phyloP scores from a whole-genome alignment of 371 early-diverging fungal genomes.

The Haplosporangium sp. region DNA sequence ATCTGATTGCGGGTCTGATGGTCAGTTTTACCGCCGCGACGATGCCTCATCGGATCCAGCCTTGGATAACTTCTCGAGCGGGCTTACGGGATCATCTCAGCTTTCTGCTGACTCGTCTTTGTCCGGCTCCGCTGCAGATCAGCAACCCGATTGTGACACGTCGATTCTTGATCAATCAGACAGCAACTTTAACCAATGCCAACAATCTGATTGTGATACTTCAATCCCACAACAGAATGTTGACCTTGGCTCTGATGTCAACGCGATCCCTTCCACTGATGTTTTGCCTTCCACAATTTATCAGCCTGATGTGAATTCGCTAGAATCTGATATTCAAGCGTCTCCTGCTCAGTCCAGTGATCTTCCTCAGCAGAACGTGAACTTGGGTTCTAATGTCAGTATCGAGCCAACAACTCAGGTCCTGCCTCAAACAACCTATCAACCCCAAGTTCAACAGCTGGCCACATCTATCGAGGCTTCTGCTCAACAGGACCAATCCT shows the following conservation, averaged over 20 bases:
- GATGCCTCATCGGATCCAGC: not conserved
- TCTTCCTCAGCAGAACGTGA: conserved; percentile 31
- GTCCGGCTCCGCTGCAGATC: too few relatives aligned
- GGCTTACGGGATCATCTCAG: too few relatives aligned
- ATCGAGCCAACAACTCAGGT: conserved; percentile 46
- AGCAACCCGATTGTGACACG: too few relatives aligned
- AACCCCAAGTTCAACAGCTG: conserved; percentile 31
- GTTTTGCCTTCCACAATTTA: conserved; percentile 33
- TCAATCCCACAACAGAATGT: conserved; percentile 21
- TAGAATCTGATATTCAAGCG: conserved; percentile 32
- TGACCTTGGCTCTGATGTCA: conserved; percentile 27
- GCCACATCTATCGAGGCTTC: conserved; percentile 27
- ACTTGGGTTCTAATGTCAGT: conserved; percentile 24
- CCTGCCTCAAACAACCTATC: conserved; percentile 40
- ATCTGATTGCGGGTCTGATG: not conserved
- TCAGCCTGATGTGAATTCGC: conserved; percentile 28
- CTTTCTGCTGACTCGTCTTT: too few relatives aligned
- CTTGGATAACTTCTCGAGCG: too few relatives aligned
- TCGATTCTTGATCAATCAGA: not conserved
- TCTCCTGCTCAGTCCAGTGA: conserved; percentile 7
- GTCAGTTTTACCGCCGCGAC: not conserved
- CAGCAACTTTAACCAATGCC: too few relatives aligned
- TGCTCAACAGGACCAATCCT: conserved; percentile 24
- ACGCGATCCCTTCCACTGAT: conserved; percentile 21
- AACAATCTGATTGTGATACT: conserved; percentile 1